These are phyloP conservation scores for Botrytis aclada DNA, from an alignment of 2,329 filamentous ascomycete genomes.

Conservation along the genomic window DNA sequence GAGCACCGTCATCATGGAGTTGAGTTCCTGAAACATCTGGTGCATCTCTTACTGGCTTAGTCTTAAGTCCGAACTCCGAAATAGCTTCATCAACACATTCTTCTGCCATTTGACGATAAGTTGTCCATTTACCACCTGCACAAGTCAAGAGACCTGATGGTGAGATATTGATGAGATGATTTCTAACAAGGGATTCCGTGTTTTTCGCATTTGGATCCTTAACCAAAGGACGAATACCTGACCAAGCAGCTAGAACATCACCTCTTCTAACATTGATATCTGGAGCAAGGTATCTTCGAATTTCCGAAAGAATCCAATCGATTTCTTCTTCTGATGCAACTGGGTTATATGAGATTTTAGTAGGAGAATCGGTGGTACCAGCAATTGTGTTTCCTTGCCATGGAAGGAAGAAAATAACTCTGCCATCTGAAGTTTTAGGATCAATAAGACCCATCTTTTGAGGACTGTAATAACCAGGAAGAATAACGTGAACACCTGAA, in stretches of 20 bases:
- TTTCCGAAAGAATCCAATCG: conserved; percentile 81
- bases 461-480: conserved; percentile 83
- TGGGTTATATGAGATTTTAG: conserved; percentile 68
- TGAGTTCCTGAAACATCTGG: conserved; percentile 69
- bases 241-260: conserved; percentile 88
- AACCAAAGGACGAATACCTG: conserved; percentile 81
- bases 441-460: conserved; percentile 86
- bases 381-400: conserved; percentile 94
- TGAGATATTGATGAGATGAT: conserved; percentile 80
- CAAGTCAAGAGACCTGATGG: conserved; percentile 77
- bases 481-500: conserved; percentile 80
- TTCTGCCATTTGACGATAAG: conserved; percentile 89
- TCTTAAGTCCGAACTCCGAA: conserved; percentile 60
- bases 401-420: conserved; percentile 89
- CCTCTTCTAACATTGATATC: conserved; percentile 82
- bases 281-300: conserved; percentile 75
- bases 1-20: conserved; percentile 66
- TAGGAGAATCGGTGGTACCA: conserved; percentile 79
- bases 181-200: conserved; percentile 83
- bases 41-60: conserved; percentile 55
- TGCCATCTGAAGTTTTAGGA: conserved; percentile 79
- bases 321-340: conserved; percentile 80
- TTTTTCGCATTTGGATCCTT: conserved; percentile 82
- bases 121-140: conserved; percentile 89
- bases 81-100: conserved; percentile 82